Evolutionary conservation across 257 asterid species (phyloP).

Genomic region (Solanum tarapatanum): DNA sequence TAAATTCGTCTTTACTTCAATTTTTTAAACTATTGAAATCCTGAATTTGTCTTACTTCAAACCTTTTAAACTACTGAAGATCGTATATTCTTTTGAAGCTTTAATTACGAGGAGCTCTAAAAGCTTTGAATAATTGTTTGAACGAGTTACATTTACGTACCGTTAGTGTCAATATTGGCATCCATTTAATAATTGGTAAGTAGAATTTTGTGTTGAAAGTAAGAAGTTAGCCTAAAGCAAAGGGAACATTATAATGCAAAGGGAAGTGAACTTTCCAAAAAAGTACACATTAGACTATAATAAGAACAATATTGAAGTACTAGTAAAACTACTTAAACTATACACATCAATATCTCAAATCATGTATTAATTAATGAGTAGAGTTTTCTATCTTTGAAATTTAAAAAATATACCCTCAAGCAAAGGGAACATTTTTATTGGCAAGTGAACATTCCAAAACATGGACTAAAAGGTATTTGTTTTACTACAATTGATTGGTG

Average conservation of each 20-base stretch:
- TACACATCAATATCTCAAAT: neutral
- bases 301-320: neutral
- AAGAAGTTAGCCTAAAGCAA: neutral
- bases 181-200: neutral
- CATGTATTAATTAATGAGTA: neutral
- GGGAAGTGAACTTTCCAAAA: neutral
- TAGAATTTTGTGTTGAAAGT: neutral
- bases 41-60: neutral
- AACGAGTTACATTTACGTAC: neutral
- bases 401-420: neutral
- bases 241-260: neutral
- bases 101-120: neutral
- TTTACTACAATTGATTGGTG: neutral
- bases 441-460: neutral
- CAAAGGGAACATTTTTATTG: neutral
- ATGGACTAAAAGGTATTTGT: neutral
- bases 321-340: neutral
- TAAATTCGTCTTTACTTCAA: neutral
- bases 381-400: neutral
- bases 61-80: neutral
- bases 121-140: neutral
- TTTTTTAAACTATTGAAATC: neutral
- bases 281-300: neutral
- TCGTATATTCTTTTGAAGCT: neutral
- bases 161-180: neutral